Conservation (phyloP, 495 filamentous ascomycete species). For the Aspergillus cristatus region DNA sequence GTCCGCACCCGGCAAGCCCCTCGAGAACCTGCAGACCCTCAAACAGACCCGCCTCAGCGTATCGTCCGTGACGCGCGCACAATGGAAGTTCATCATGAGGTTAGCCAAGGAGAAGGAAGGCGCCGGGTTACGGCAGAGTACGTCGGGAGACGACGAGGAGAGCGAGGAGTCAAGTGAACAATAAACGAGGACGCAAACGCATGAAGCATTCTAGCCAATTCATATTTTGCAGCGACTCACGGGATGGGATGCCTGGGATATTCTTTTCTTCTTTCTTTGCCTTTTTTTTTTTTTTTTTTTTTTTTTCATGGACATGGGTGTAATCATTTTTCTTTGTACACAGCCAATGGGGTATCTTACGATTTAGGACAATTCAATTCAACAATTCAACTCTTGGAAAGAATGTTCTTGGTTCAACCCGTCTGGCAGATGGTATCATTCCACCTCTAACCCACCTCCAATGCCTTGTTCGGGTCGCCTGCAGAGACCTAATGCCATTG, state of each 20-base stretch:
- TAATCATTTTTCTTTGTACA: conserved; percentile 2
- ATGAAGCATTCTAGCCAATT: too few species aligned
- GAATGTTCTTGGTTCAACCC: too few species aligned
- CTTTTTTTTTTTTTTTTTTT: background rate
- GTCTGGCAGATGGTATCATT: too few species aligned
- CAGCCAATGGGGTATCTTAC: conserved; percentile 8
- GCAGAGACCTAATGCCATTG: too few species aligned
- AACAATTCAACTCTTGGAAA: too few species aligned
- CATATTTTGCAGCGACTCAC: background rate
- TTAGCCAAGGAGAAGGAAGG: conserved; percentile 21
- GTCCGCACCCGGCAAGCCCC: conserved; percentile 44
- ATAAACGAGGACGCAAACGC: background rate
- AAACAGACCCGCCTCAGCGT: conserved; percentile 77
- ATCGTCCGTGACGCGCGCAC: conserved; percentile 55
- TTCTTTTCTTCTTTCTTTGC: background rate
- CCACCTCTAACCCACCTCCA: too few species aligned
- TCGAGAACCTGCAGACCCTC: conserved; percentile 78
- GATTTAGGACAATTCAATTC: background rate
- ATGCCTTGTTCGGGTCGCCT: too few species aligned
- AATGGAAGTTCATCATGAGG: conserved; percentile 74
- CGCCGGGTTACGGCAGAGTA: conserved; percentile 5
- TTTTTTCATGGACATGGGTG: conserved; percentile 1
- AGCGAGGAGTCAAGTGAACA: conserved; percentile 10
- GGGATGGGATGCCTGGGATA: background rate
- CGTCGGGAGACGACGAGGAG: conserved; percentile 7